Conservation (phyloP, 2,329 filamentous ascomycete species). For the Dactylellina drechsleri region DNA sequence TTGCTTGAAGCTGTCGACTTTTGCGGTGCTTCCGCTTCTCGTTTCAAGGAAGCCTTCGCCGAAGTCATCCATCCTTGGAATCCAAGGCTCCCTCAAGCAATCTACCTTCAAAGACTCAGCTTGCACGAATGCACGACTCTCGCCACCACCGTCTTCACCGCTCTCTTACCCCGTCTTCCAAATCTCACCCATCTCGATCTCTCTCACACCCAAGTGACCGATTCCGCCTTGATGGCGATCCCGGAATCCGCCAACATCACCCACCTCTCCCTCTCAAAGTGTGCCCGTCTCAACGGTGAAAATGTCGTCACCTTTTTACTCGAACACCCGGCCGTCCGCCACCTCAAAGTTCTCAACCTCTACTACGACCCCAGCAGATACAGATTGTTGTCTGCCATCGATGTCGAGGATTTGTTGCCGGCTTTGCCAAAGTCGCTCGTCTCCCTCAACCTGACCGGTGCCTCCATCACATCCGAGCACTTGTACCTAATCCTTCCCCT, state of each 20-base stretch:
- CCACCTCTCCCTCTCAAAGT: constrained; percentile 81
- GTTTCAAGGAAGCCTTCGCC: constrained; percentile 74
- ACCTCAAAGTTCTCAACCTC: constrained; percentile 77
- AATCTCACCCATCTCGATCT: constrained; percentile 80
- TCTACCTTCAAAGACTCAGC: constrained; percentile 74
- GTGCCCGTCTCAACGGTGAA: constrained; percentile 73
- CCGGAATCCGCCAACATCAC: constrained; percentile 77
- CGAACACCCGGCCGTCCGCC: constrained; percentile 74
- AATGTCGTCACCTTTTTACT: constrained; percentile 76
- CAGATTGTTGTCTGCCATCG: constrained; percentile 73
- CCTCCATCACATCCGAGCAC: constrained; percentile 74
- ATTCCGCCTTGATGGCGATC: constrained; percentile 75
- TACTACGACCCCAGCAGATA: constrained; percentile 77
- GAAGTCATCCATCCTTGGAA: constrained; percentile 65
- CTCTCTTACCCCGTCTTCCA: constrained; percentile 75
- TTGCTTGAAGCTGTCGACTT: constrained; percentile 77
- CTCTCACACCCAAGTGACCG: constrained; percentile 79
- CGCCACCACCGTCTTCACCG: constrained; percentile 73
- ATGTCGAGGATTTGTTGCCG: constrained; percentile 74
- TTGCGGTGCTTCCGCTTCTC: constrained; percentile 76
- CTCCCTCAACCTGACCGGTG: constrained; percentile 80
- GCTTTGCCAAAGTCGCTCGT: constrained; percentile 73
- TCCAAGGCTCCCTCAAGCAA: constrained; percentile 66
- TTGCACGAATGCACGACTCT: constrained; percentile 82
- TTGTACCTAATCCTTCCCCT: constrained; percentile 72